Evolutionary conservation across 139 green algal species (phyloP).

Genomic region (Bryopsis sp.): DNA sequence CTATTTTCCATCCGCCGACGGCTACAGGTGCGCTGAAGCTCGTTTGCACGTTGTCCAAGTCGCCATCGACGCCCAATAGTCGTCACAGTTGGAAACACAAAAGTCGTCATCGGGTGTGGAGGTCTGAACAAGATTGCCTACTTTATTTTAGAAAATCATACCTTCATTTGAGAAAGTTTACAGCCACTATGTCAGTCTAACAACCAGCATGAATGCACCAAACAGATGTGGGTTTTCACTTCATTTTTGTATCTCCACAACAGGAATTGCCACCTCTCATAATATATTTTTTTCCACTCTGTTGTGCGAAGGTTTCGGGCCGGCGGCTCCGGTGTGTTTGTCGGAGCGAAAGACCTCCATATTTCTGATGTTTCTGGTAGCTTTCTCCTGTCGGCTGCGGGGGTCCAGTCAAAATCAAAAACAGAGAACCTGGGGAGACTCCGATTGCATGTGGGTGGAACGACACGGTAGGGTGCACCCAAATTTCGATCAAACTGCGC

Average conservation of each 20-base stretch:
- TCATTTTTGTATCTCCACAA: neutral
- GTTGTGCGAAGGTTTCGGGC: constrained; percentile 7
- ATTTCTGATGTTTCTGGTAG: constrained; percentile 11
- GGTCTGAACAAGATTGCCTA: neutral
- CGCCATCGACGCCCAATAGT: neutral
- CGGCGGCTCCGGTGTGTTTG: constrained; percentile 5
- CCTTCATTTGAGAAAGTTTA: neutral
- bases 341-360: constrained; percentile 16
- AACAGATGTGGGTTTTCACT: neutral
- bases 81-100: neutral
- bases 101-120: neutral
- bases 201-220: neutral
- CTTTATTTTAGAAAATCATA: neutral
- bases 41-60: neutral
- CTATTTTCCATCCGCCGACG: constrained; percentile 11
- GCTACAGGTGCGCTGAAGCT: constrained; percentile 1
- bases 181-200: neutral
- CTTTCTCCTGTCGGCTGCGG: constrained; percentile 4
- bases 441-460: too few relatives aligned
- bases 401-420: too few relatives aligned
- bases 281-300: neutral
- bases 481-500: too few relatives aligned
- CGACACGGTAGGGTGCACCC: too few relatives aligned
- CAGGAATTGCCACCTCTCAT: neutral
- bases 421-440: too few relatives aligned